phyloP scores from a whole-genome alignment of 2,329 filamentous ascomycete genomes.

The Clarireedia homoeocarpa region DNA sequence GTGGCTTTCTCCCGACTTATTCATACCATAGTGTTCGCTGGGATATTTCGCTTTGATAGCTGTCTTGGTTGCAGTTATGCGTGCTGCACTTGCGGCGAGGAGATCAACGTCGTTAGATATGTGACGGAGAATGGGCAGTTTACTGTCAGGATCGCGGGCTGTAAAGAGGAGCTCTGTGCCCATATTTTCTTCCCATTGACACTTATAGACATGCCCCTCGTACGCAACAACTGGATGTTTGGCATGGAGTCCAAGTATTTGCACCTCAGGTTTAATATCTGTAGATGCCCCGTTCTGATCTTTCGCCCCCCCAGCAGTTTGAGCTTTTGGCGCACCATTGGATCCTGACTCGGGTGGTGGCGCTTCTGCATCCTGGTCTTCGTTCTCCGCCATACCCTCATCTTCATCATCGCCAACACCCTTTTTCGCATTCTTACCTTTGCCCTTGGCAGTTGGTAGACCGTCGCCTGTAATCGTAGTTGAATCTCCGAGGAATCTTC shows the following conservation, averaged over 20 bases:
- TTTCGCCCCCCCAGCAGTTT: conserved; percentile 11
- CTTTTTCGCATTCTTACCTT: conserved; percentile 5
- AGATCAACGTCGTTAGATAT: conserved; percentile 58
- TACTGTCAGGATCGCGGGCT: conserved; percentile 34
- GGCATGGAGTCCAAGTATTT: conserved; percentile 78
- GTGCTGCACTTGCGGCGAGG: conserved; percentile 60
- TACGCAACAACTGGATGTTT: conserved; percentile 72
- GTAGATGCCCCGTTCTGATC: conserved; percentile 3
- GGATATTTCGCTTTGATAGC: conserved; percentile 4
- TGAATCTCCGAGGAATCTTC: conserved; percentile 1
- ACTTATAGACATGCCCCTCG: conserved; percentile 68
- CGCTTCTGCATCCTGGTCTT: conserved; percentile 15
- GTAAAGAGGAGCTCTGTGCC: conserved; percentile 77
- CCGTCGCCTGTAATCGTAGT: conserved; percentile 3
- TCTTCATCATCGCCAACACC: conserved; percentile 5
- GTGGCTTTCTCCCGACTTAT: not conserved
- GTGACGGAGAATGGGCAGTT: conserved; percentile 41
- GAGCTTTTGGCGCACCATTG: not conserved
- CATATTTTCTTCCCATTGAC: conserved; percentile 73
- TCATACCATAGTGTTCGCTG: not conserved
- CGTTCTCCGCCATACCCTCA: conserved; percentile 15
- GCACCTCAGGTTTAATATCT: conserved; percentile 40
- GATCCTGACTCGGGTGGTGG: conserved; percentile 18
- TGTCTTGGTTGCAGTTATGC: conserved; percentile 53
- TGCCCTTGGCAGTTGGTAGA: not conserved